These are phyloP conservation scores for Neckera pumila DNA, from an alignment of 225 moss, liverwort and hornwort genomes.

Conservation along the genomic window DNA sequence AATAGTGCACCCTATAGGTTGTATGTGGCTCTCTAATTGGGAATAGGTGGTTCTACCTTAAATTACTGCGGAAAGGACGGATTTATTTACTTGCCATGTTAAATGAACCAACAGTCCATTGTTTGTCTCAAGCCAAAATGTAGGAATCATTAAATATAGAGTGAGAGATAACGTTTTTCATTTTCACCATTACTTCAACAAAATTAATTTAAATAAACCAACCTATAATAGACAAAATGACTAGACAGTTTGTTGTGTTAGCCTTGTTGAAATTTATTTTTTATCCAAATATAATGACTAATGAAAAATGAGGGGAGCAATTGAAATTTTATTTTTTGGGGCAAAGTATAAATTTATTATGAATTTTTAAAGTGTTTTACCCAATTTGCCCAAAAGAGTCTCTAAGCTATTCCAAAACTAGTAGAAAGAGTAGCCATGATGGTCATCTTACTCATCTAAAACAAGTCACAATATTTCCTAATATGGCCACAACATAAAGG, in stretches of 20 bases:
- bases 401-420: background rate
- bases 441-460: background rate
- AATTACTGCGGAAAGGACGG: no score
- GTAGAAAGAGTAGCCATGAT: background rate
- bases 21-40: no score
- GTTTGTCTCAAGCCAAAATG: background rate
- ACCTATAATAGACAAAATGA: background rate
- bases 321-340: background rate
- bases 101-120: background rate
- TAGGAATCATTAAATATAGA: no score
- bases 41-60: no score
- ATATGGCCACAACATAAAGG: background rate
- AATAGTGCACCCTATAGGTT: no score
- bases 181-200: background rate
- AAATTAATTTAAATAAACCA: background rate
- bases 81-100: no score
- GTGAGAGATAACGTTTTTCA: background rate
- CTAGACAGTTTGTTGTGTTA: background rate
- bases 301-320: background rate
- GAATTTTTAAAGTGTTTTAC: background rate
- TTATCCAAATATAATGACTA: background rate
- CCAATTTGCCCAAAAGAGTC: background rate
- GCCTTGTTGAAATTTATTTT: background rate
- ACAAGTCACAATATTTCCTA: background rate
- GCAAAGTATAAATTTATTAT: background rate